Evolutionary conservation across 768 basidiomycete genomes (phyloP).

Genomic region (Naganishia antarctica): DNA sequence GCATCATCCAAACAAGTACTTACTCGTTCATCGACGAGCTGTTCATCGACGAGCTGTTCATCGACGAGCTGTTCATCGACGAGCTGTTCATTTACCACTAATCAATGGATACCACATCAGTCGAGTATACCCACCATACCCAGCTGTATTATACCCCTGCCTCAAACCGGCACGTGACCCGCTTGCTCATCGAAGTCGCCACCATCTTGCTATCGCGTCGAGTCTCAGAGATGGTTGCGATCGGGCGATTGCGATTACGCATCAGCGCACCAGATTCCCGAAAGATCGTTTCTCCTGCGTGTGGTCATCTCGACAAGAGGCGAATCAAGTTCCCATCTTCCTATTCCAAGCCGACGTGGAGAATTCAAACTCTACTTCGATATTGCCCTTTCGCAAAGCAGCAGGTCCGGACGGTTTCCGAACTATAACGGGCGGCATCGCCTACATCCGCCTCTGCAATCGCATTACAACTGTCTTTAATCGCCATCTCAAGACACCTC

Average conservation of each 20-base stretch:
- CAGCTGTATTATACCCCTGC: no score
- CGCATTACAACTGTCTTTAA: background rate
- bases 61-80: no score
- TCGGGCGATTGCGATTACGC: constrained; percentile 16
- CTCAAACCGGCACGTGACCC: no score
- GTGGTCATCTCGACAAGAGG: background rate
- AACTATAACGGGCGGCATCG: constrained; percentile 7
- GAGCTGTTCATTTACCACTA: no score
- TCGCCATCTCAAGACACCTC: background rate
- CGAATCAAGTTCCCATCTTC: no score
- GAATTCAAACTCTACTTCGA: no score
- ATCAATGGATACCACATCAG: no score
- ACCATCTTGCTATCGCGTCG: background rate
- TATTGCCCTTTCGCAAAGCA: background rate
- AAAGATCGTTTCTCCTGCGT: background rate
- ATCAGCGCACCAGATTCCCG: background rate
- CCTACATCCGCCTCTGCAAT: constrained; percentile 6
- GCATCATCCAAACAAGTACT: no score
- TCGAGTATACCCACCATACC: no score
- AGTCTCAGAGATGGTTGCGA: constrained; percentile 2
- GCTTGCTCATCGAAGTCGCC: constrained; percentile 11
- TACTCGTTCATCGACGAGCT: no score
- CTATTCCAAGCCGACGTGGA: no score
- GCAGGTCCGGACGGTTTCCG: background rate
- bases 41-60: no score